Percentiles rank a stretch among this genome's conserved stretches.
phyloP scores from a whole-genome alignment of 108 stramenopile species.

The Nitzschia sp. region DNA sequence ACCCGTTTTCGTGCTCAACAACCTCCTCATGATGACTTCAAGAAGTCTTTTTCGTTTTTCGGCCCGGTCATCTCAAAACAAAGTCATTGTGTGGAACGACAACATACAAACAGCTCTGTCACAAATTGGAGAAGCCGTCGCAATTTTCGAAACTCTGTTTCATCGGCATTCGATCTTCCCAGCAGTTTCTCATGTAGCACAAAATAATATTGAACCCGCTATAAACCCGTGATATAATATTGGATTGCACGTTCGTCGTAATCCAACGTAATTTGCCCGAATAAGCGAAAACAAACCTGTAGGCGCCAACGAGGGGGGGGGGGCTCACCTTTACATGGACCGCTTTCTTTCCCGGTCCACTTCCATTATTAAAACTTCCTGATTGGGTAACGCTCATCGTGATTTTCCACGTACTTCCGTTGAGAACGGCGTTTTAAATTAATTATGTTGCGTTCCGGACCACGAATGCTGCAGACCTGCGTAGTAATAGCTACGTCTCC shows the following conservation, averaged over 20 bases:
- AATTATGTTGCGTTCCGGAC: too few species aligned
- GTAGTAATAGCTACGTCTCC: too few species aligned
- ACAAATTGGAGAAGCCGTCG: neutral
- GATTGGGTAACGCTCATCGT: slow-evolving; percentile 16
- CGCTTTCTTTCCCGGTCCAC: slow-evolving; percentile 31
- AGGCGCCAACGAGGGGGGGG: too few species aligned
- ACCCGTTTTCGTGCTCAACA: slow-evolving; percentile 16
- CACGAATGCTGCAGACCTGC: too few species aligned
- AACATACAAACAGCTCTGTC: neutral
- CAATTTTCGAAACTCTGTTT: neutral
- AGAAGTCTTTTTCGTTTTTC: slow-evolving; percentile 7
- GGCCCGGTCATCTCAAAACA: slow-evolving; percentile 15
- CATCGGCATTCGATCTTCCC: neutral
- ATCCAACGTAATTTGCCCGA: too few species aligned
- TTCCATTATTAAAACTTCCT: slow-evolving; percentile 10
- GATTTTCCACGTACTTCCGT: too few species aligned
- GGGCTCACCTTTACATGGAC: slow-evolving; percentile 49
- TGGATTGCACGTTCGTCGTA: too few species aligned
- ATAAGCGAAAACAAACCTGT: too few species aligned
- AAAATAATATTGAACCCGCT: too few species aligned
- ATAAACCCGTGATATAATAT: too few species aligned
- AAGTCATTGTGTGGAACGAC: slow-evolving; percentile 15
- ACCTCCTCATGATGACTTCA: slow-evolving; percentile 12
- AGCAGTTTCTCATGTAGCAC: neutral
- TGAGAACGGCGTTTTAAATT: too few species aligned